A percentile compares a stretch with the other conserved stretches of the same genome.
These are phyloP conservation scores for Cryptococcus maquisensis DNA, from an alignment of 1,284 basidiomycete species.

Conservation along the genomic window DNA sequence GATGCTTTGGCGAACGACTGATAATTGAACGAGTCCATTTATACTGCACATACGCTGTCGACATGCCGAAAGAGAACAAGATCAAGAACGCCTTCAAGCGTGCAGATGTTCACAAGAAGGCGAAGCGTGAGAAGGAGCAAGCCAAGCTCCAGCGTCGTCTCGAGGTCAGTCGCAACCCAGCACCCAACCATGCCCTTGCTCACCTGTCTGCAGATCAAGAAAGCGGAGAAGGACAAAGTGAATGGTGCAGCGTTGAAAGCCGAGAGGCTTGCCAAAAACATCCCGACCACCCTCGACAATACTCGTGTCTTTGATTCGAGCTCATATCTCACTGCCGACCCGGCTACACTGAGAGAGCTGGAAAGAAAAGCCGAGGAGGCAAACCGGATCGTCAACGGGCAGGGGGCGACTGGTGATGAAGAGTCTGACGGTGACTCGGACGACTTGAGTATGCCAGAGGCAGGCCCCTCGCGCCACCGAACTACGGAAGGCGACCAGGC, in stretches of 20 bases:
- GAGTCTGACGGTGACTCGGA: constrained; percentile 46
- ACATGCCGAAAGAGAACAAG: constrained; percentile 44
- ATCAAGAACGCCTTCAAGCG: constrained; percentile 84
- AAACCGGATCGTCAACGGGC: constrained; percentile 31
- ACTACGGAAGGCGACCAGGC: constrained; percentile 10
- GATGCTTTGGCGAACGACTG: no score
- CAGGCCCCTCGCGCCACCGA: constrained; percentile 28
- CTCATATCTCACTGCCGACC: constrained; percentile 70
- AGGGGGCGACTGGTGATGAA: constrained; percentile 49
- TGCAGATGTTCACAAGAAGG: constrained; percentile 67
- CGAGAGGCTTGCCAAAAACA: constrained; percentile 71
- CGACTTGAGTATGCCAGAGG: constrained; percentile 44
- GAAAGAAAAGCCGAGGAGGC: constrained; percentile 37
- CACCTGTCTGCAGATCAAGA: constrained; percentile 27
- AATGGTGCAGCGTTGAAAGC: constrained; percentile 54
- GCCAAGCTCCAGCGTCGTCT: constrained; percentile 75
- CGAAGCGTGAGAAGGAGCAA: constrained; percentile 73
- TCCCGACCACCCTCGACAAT: constrained; percentile 90
- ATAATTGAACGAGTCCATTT: no score
- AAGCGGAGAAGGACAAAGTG: constrained; percentile 36
- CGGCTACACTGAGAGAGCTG: constrained; percentile 47
- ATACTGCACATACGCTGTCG: background rate
- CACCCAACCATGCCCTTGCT: background rate
- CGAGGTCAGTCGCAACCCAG: constrained; percentile 53
- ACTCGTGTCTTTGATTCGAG: constrained; percentile 78